A percentile compares a stretch with the other conserved stretches of the same genome.
These are phyloP conservation scores for Agaricales sp. DNA, from an alignment of 1,284 basidiomycete genomes.

Conservation along the genomic window DNA sequence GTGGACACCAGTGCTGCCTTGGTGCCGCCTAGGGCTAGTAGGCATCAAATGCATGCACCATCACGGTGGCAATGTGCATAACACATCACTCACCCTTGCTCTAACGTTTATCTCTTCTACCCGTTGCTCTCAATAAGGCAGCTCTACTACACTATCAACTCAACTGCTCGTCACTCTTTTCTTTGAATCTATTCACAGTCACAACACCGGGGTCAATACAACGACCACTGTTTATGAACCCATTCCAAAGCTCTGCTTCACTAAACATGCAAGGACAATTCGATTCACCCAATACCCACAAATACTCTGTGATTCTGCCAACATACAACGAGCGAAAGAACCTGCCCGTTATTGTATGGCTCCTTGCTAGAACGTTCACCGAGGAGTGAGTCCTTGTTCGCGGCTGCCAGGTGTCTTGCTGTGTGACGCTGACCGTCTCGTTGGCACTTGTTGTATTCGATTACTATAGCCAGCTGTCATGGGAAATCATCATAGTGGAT, in stretches of 20 bases:
- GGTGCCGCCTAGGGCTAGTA: no score
- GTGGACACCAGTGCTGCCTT: no score
- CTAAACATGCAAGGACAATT: conserved; percentile 55
- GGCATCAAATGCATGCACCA: no score
- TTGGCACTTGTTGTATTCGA: background rate
- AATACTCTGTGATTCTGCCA: conserved; percentile 84
- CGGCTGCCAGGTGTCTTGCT: conserved; percentile 2
- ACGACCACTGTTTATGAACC: conserved; percentile 62
- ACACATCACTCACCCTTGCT: no score
- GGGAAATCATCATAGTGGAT: conserved; percentile 88
- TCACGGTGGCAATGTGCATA: no score
- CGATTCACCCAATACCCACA: conserved; percentile 49
- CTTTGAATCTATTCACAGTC: no score
- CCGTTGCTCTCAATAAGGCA: no score
- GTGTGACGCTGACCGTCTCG: conserved; percentile 1
- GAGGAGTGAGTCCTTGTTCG: conserved; percentile 47
- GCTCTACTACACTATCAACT: no score
- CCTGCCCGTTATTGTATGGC: conserved; percentile 78
- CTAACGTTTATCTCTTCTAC: no score
- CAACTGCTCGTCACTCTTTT: no score
- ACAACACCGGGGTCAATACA: no score
- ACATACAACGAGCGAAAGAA: conserved; percentile 94
- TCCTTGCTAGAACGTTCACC: conserved; percentile 66
- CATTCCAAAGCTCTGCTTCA: conserved; percentile 44
- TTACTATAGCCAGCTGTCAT: conserved; percentile 38